phyloP scores from a whole-genome alignment of 1,139 yeast genomes.

The Meyerozyma athensensis region DNA sequence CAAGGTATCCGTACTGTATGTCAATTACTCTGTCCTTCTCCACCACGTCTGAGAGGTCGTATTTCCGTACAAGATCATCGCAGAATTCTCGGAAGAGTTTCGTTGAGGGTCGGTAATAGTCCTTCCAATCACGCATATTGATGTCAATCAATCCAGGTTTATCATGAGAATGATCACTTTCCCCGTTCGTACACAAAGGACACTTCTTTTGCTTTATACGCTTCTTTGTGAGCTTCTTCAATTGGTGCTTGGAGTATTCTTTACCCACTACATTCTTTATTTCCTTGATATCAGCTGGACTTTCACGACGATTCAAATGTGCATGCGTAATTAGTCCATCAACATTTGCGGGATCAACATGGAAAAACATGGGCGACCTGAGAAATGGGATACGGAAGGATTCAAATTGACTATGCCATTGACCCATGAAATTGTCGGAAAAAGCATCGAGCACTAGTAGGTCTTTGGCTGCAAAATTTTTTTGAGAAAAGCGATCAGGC shows the following conservation, averaged over 20 bases:
- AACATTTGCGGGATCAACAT: slow-evolving; percentile 42
- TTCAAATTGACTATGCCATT: slow-evolving; percentile 43
- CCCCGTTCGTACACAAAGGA: slow-evolving; percentile 14
- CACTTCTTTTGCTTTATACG: slow-evolving; percentile 9
- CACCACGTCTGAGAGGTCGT: slow-evolving; percentile 25
- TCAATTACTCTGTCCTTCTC: slow-evolving; percentile 31
- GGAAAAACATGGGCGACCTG: slow-evolving; percentile 50
- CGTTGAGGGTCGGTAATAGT: slow-evolving; percentile 44
- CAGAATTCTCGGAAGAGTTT: slow-evolving; percentile 38
- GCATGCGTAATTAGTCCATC: slow-evolving; percentile 45
- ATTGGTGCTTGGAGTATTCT: slow-evolving; percentile 42
- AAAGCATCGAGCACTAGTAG: slow-evolving; percentile 31
- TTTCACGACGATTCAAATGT: slow-evolving; percentile 25
- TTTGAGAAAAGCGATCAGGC: slow-evolving; percentile 12
- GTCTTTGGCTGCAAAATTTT: slow-evolving; percentile 20
- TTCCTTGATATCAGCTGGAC: slow-evolving; percentile 30
- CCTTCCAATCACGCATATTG: slow-evolving; percentile 44
- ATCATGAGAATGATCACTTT: slow-evolving; percentile 18
- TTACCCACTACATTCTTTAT: slow-evolving; percentile 44
- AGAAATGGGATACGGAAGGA: slow-evolving; percentile 40
- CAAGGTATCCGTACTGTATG: slow-evolving; percentile 26
- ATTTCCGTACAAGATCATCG: slow-evolving; percentile 28
- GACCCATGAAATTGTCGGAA: slow-evolving; percentile 30
- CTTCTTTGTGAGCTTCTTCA: slow-evolving; percentile 26
- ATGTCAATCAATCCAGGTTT: slow-evolving; percentile 33